Evolutionary conservation across 768 basidiomycete genomes (phyloP).

Genomic region (Termitomyces eurrhizus): DNA sequence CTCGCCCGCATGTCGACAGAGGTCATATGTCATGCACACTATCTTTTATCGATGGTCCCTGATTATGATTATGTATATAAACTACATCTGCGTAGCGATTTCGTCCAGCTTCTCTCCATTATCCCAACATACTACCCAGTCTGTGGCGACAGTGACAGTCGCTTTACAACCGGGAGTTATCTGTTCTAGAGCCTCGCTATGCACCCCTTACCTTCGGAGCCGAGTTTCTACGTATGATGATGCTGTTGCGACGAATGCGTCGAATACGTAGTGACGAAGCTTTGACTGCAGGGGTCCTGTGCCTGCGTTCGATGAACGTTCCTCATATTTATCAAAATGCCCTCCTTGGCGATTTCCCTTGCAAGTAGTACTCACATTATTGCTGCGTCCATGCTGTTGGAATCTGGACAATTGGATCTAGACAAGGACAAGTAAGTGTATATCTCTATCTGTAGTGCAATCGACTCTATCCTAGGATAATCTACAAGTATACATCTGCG

Average conservation of each 20-base stretch:
- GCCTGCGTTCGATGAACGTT: not conserved
- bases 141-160: not conserved
- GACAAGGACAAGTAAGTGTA: too few relatives aligned
- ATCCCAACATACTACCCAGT: not conserved
- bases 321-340: not conserved
- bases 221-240: slow-evolving; percentile 10
- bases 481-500: too few relatives aligned
- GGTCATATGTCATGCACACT: not conserved
- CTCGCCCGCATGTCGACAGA: not conserved
- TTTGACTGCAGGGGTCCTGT: slow-evolving; percentile 13
- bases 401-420: too few relatives aligned
- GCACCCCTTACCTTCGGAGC: slow-evolving; percentile 10
- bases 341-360: not conserved
- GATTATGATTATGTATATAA: not conserved
- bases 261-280: slow-evolving; percentile 13
- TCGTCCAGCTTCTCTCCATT: not conserved
- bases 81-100: not conserved
- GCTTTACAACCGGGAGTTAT: not conserved
- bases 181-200: slow-evolving; percentile 2
- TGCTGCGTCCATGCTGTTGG: too few relatives aligned
- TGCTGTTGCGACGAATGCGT: not conserved
- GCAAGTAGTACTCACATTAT: not conserved
- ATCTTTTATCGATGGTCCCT: not conserved
- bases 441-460: too few relatives aligned
- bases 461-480: too few relatives aligned